Percentiles rank a stretch among this genome's conserved stretches.
Evolutionary conservation across 257 asterid genomes (phyloP).

Genomic region (Capsicum pubescens): DNA sequence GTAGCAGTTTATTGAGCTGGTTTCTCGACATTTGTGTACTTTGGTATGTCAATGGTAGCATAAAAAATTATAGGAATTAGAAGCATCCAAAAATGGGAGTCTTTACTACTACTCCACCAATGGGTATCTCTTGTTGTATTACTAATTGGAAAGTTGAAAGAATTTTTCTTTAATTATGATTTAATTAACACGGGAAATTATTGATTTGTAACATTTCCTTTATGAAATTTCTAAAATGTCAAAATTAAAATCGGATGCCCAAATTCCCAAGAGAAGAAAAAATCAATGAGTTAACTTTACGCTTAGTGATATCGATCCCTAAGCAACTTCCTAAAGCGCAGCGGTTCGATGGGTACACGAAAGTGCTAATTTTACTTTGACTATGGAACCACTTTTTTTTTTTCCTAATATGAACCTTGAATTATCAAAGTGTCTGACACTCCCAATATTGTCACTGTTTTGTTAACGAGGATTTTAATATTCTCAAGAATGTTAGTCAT

Average conservation of each 20-base stretch:
- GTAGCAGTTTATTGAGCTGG: background rate
- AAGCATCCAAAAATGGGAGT: slow-evolving; percentile 38
- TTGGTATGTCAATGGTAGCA: slow-evolving; percentile 35
- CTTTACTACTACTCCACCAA: background rate
- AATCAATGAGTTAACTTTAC: background rate
- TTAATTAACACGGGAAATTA: background rate
- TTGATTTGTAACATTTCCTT: background rate
- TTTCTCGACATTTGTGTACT: slow-evolving; percentile 24
- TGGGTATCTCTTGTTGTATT: background rate
- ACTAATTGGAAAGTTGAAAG: background rate
- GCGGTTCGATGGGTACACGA: background rate
- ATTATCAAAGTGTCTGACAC: background rate
- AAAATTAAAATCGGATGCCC: background rate
- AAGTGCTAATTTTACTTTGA: background rate
- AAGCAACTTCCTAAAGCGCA: background rate
- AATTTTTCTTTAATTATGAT: background rate
- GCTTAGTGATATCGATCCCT: background rate
- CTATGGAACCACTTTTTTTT: background rate
- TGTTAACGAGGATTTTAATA: background rate
- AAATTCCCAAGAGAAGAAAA: background rate
- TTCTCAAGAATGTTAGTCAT: background rate
- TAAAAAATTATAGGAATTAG: slow-evolving; percentile 45
- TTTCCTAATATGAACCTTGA: background rate
- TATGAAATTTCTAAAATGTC: background rate
- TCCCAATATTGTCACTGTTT: background rate